Base-by-base conservation (phyloP, 129 eudicot species). In the Flaveria linearis region DNA sequence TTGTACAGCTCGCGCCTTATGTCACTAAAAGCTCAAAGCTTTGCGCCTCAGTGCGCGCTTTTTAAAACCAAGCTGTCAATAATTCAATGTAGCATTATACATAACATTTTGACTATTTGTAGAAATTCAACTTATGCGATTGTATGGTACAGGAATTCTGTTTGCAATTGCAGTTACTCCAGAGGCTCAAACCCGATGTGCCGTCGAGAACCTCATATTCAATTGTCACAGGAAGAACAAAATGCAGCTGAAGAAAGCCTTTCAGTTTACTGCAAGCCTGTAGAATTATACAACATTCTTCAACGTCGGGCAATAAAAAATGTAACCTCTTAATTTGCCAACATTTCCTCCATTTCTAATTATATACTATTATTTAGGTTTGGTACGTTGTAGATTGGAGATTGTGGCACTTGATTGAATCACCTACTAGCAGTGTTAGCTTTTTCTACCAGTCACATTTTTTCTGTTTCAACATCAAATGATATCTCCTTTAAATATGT, bases 161-260 rank as follows among this genome's bases (percentile, higher is more conserved):
- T 80, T 84, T 84, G 82, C 89, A 80, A 81, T 85, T 88, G 95
- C 87, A 87, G 96, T 83, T 87, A 85, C 75, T 79, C 96, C 51
- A 81, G 91, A 87, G 78, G 84, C 57, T 77, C 84, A 70, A 94
- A 85, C 76, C 92, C 87, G 83, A 88, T 86, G 87, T 84, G 91
- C 85, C 95, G 85, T 39, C 88, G 84, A 57, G 97, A 85, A 84
- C 81, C 88, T 76, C 87, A 71, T 69, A 75, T 74, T 46, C 90
- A 82, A 53, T 85, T 93, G 86, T 87, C 96, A 47, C 76, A 85
- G 47, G 97, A 93, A 71, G 97, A 93, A 80, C 86, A 87, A 82
- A 71, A 62, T 82, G 96, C 90, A 50, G 98, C 98, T 77, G 97
- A 93, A 82, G 96, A 91, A 78, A 87, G 97, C 88, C 90, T 93